phyloP scores from a whole-genome alignment of 139 green algal species.

The Closterium sp. region DNA sequence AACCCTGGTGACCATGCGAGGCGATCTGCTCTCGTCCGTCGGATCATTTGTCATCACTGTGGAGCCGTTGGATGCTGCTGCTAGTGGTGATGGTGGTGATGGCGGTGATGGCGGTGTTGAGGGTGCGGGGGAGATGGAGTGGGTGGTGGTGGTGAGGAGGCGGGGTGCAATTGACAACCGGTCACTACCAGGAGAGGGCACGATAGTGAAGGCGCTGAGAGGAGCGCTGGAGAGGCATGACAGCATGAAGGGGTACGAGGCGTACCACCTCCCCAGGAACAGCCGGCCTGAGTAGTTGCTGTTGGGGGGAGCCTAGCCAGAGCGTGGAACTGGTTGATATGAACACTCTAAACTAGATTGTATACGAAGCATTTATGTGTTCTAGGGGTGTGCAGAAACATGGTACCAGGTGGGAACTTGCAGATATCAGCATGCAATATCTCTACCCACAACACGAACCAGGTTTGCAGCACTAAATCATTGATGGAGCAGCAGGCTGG shows the following conservation, averaged over 20 bases:
- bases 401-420: too few relatives aligned
- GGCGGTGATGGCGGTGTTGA: neutral
- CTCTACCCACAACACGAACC: too few relatives aligned
- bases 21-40: neutral
- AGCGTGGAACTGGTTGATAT: too few relatives aligned
- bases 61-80: neutral
- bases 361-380: too few relatives aligned
- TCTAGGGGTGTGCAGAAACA: too few relatives aligned
- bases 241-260: constrained; percentile 6
- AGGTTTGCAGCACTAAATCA: too few relatives aligned
- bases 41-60: constrained; percentile 4
- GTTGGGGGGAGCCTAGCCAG: too few relatives aligned
- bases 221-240: constrained; percentile 1
- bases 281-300: neutral
- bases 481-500: too few relatives aligned
- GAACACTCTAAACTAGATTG: too few relatives aligned
- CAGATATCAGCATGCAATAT: too few relatives aligned
- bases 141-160: constrained; percentile 3
- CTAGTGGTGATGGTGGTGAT: neutral
- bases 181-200: neutral
- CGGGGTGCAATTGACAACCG: neutral
- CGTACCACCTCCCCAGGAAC: constrained; percentile 4
- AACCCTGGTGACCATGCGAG: neutral
- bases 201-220: constrained; percentile 6
- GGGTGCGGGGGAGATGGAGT: neutral